Base-by-base conservation (phyloP, 352 stramenopile genomes). In the Aphanomyces cochlioides region DNA sequence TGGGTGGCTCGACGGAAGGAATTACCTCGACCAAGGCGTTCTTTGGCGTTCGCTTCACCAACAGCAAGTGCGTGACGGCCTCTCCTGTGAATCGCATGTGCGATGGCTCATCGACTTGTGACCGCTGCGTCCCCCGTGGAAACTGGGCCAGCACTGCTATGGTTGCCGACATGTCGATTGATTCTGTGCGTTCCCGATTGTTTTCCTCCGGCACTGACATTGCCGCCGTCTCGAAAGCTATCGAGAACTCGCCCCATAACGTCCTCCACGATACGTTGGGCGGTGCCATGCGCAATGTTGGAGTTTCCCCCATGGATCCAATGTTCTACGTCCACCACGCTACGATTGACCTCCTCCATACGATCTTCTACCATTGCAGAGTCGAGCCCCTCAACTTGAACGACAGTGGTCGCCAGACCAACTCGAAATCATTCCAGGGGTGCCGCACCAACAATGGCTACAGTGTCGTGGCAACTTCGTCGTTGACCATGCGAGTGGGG, bases 401-500 rank as follows among this genome's bases (percentile, higher is more conserved):
- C 19, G 63, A 69, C 15, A 47, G 5, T 13, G 43, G 8, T 2
- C 43, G 10, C 43, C 10, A 50, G 13, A 37, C 47, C 10, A 21
- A 57, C 37, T 21, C 47, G 3, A 15, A 21, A 17, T 19, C 43
- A 19, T 69, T 69, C 21, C 7, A 59, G 43, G 63, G 63, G 34
- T 69, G 63, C 45, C 10, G n/a, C 15, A 34, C 21, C 34, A 28
- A 60, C 45, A 37, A 45, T 39, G 47, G 5, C 28, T 13, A 37
- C 17, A 10, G 21, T 13, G 64, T 78, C 17, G 28, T 3, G 8
- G 60, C 60, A 10, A 41, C 21, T 7, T 57, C 60, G n/a, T 13
- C 15, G 19, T 17, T 67, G 28, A 28, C 19, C 37, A 60, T 66
- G 60, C 60, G 37, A n/a, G 17, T 84, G 10, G 77, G 64, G 41